Percentiles rank a stretch among this genome's conserved stretches.
phyloP scores from a whole-genome alignment of 176 grass and related monocot species.

The Oryza nivara region DNA sequence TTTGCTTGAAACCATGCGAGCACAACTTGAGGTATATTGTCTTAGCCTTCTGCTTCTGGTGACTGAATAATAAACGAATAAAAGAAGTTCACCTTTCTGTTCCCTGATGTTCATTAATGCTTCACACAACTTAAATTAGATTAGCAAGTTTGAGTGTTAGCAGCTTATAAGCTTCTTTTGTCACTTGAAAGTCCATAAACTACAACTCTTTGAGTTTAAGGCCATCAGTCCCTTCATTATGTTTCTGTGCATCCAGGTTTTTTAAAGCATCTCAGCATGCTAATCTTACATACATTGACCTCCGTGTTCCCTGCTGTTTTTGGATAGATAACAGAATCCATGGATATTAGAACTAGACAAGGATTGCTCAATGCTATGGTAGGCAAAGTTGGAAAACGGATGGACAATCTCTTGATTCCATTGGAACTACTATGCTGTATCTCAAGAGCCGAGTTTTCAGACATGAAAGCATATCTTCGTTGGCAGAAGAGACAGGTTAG shows the following conservation, averaged over 20 bases:
- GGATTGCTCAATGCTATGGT: constrained; percentile 96
- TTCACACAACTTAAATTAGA: constrained; percentile 1
- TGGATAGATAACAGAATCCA: constrained; percentile 84
- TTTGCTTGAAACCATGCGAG: constrained; percentile 88
- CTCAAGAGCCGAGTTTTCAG: constrained; percentile 94
- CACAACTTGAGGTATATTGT: constrained; percentile 84
- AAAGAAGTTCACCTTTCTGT: constrained; percentile 1
- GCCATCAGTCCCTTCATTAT: constrained; percentile 31
- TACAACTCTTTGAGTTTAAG: constrained; percentile 25
- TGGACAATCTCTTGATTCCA: constrained; percentile 97
- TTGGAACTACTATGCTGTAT: constrained; percentile 93
- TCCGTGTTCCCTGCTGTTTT: constrained; percentile 15
- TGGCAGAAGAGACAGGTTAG: constrained; percentile 99
- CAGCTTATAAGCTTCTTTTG: constrained; percentile 24
- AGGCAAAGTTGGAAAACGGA: constrained; percentile 93
- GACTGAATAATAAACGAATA: constrained; percentile 13
- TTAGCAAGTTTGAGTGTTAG: constrained; percentile 16
- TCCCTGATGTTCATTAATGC: constrained; percentile 21
- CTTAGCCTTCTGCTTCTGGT: constrained; percentile 37
- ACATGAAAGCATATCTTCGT: constrained; percentile 97
- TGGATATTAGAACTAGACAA: constrained; percentile 98
- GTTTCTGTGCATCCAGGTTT: constrained; percentile 1
- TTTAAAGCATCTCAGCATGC: constrained; percentile 22
- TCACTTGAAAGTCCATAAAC: constrained; percentile 13
- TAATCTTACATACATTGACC: constrained; percentile 39